These are phyloP conservation scores for Scheffersomyces ergatensis DNA, from an alignment of 805 yeast genomes.

Conservation along the genomic window DNA sequence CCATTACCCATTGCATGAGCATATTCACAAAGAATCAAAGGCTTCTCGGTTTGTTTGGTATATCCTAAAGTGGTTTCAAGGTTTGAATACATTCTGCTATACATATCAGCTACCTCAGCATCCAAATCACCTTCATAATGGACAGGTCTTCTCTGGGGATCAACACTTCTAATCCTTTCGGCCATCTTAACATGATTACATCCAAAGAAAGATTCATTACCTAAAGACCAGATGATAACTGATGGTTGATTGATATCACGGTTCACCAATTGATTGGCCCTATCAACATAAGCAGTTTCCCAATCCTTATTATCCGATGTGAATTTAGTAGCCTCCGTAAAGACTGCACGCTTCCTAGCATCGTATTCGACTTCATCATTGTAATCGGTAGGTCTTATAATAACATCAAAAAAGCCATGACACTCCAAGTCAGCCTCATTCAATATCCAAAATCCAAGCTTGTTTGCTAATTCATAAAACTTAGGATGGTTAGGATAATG, in stretches of 20 bases:
- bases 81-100: slow-evolving; percentile 28
- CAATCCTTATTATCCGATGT: slow-evolving; percentile 28
- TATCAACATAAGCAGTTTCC: slow-evolving; percentile 31
- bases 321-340: slow-evolving; percentile 16
- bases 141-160: slow-evolving; percentile 22
- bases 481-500: slow-evolving; percentile 36
- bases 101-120: slow-evolving; percentile 25
- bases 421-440: slow-evolving; percentile 38
- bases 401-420: slow-evolving; percentile 26
- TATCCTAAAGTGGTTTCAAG: slow-evolving; percentile 16
- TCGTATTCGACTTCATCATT: slow-evolving; percentile 8
- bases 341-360: slow-evolving; percentile 5
- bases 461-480: slow-evolving; percentile 25
- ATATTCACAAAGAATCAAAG: slow-evolving; percentile 35
- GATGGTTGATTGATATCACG: slow-evolving; percentile 33
- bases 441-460: slow-evolving; percentile 31
- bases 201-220: slow-evolving; percentile 36
- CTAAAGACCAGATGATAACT: slow-evolving; percentile 37
- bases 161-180: slow-evolving; percentile 17
- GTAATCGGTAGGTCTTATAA: slow-evolving; percentile 7
- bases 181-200: slow-evolving; percentile 27
- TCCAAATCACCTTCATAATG: slow-evolving; percentile 31
- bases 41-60: slow-evolving; percentile 15
- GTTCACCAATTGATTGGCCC: slow-evolving; percentile 24
- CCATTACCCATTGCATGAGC: slow-evolving; percentile 40